Percentiles rank a stretch among this genome's conserved stretches.
phyloP scores from a whole-genome alignment of 768 basidiomycete genomes.

The Russula sp. region DNA sequence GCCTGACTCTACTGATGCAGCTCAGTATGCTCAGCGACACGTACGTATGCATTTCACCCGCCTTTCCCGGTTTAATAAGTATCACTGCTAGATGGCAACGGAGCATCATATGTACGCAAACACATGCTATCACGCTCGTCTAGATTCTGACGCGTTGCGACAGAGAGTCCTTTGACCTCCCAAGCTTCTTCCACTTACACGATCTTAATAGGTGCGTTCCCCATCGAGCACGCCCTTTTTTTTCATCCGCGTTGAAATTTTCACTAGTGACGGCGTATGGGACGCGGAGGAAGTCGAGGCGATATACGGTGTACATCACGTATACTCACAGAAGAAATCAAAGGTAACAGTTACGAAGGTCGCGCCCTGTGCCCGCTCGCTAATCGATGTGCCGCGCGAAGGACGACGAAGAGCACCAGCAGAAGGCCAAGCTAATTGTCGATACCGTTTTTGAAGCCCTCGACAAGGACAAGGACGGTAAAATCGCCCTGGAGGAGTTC shows the following conservation, averaged over 20 bases:
- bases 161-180: slow-evolving; percentile 78
- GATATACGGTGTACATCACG: slow-evolving; percentile 93
- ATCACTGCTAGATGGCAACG: slow-evolving; percentile 64
- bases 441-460: slow-evolving; percentile 62
- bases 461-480: slow-evolving; percentile 74
- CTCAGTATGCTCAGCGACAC: slow-evolving; percentile 81
- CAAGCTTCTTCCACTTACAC: slow-evolving; percentile 94
- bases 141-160: slow-evolving; percentile 13
- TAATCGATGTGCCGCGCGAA: slow-evolving; percentile 32
- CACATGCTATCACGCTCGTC: slow-evolving; percentile 3
- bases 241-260: slow-evolving; percentile 8
- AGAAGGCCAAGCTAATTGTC: slow-evolving; percentile 79
- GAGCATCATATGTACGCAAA: slow-evolving; percentile 77
- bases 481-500: slow-evolving; percentile 67
- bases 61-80: slow-evolving; percentile 7
- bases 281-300: slow-evolving; percentile 88
- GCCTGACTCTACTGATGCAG: slow-evolving; percentile 6
- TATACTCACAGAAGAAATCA: slow-evolving; percentile 82
- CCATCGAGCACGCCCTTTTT: not conserved
- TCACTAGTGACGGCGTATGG: slow-evolving; percentile 70
- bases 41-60: slow-evolving; percentile 49
- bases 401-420: slow-evolving; percentile 75
- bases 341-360: slow-evolving; percentile 55
- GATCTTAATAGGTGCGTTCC: slow-evolving; percentile 74
- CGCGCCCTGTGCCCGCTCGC: not conserved